These are phyloP conservation scores for Epichloe gansuensis DNA, from an alignment of 2,329 filamentous ascomycete species.

Conservation along the genomic window DNA sequence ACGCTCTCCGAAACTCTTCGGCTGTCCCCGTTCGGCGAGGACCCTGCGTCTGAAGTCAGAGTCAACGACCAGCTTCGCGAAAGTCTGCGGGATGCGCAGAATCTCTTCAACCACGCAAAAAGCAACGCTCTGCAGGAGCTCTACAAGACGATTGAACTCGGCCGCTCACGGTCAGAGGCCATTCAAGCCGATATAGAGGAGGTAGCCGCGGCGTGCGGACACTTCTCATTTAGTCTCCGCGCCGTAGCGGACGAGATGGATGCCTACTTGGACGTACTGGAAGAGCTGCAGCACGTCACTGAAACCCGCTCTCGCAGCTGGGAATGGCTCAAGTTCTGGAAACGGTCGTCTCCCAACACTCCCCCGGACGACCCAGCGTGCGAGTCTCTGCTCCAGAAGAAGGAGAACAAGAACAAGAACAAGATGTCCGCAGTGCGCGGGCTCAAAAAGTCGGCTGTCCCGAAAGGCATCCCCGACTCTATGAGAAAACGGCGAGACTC, in stretches of 20 bases:
- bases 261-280: conserved; percentile 67
- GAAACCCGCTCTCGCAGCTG: conserved; percentile 54
- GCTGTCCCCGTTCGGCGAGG: conserved; percentile 67
- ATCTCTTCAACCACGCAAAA: conserved; percentile 64
- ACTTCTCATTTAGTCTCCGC: conserved; percentile 85
- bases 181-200: conserved; percentile 92
- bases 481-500: conserved; percentile 41
- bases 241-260: conserved; percentile 86
- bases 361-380: conserved; percentile 27
- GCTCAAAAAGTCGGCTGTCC: conserved; percentile 39
- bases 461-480: conserved; percentile 41
- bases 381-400: conserved; percentile 26
- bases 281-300: conserved; percentile 65
- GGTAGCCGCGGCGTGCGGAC: conserved; percentile 91
- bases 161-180: conserved; percentile 53
- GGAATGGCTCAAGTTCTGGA: conserved; percentile 82
- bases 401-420: conserved; percentile 15
- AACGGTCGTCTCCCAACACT: neutral
- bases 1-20: conserved; percentile 81
- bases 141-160: conserved; percentile 67
- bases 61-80: conserved; percentile 69
- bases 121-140: conserved; percentile 64
- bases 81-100: conserved; percentile 69
- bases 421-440: conserved; percentile 24
- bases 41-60: conserved; percentile 53